Evolutionary conservation across 768 basidiomycete species (phyloP), one percentile per base, ranked within the genome.

Genomic region (Lentinula boryana): DNA sequence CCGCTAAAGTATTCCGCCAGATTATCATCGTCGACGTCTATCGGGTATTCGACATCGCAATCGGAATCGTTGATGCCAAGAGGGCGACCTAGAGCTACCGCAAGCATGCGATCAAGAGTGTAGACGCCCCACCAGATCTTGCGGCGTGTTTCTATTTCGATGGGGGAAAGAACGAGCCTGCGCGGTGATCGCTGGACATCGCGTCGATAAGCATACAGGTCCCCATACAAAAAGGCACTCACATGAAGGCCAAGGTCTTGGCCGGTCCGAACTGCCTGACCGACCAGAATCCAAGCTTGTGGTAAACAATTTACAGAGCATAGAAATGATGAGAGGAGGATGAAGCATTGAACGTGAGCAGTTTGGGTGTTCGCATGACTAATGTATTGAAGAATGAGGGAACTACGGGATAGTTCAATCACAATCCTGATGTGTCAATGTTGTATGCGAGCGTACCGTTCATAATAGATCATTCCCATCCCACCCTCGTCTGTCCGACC

Each of bases 91-190:
- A 96, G 79, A 13, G 93, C 88, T 56, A 95, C 84, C 23, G 94
- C 94, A 18, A 96, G 87, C 91, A 95, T 94, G 54, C 93, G 87
- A 71, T 91, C 94, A 54, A 96, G 78, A 27, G 86, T 87, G 68
- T 96, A 96, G 31, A 95, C 91, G 46, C 89, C 86, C 92, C 94
- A 95, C 94, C 94, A 95, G 55, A 95, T 88, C 74, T 95, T 93
- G 63, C 88, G 80, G 33, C 93, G 84, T 0, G 91, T 91, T 73
- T 95, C 92, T 72, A 93, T 95, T 72, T 95, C 91, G 43, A 91
- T 82, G 40, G 87, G 77, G 18, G 84, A 75, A 38, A 94, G 78
- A 16, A 78, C 69, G 50, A 95, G 79, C 49, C 91, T 84, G 55
- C 88, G 84, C 4, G 92, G 89, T 2, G 93, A 93, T 60, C 94